Conservation (phyloP, 768 basidiomycete species). For the Tulasnella calospora region DNA sequence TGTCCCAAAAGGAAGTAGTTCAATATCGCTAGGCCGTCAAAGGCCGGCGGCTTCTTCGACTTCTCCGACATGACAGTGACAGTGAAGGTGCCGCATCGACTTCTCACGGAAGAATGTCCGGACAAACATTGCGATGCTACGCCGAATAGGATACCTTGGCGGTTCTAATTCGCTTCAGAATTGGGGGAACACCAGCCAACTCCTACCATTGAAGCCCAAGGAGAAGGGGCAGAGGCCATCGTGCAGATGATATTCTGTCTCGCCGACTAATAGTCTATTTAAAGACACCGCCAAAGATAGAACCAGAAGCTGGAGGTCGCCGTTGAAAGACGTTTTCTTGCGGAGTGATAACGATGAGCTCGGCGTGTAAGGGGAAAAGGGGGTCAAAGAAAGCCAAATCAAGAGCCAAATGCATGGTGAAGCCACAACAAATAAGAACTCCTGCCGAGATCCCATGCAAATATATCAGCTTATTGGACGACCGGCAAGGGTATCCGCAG, state of each 20-base stretch:
- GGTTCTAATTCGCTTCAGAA: neutral
- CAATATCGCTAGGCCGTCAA: neutral
- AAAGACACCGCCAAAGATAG: neutral
- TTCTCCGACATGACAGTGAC: slow-evolving; percentile 3
- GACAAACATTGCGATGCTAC: neutral
- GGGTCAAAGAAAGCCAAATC: neutral
- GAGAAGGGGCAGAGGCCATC: neutral
- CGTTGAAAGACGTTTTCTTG: neutral
- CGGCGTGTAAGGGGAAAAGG: neutral
- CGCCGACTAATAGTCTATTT: neutral
- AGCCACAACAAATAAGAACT: neutral
- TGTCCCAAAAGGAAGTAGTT: neutral
- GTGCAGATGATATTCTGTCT: neutral
- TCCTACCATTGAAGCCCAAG: neutral
- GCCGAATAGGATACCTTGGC: neutral
- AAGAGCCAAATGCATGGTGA: neutral
- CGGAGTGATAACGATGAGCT: neutral
- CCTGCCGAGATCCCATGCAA: neutral
- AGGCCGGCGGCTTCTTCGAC: neutral
- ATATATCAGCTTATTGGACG: neutral
- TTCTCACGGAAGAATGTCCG: neutral
- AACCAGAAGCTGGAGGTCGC: neutral
- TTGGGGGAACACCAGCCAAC: neutral
- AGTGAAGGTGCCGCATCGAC: slow-evolving; percentile 1
- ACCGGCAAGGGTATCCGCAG: neutral